Base-by-base conservation (phyloP, 352 stramenopile species). In the Phytophthora macrochlamydospora region DNA sequence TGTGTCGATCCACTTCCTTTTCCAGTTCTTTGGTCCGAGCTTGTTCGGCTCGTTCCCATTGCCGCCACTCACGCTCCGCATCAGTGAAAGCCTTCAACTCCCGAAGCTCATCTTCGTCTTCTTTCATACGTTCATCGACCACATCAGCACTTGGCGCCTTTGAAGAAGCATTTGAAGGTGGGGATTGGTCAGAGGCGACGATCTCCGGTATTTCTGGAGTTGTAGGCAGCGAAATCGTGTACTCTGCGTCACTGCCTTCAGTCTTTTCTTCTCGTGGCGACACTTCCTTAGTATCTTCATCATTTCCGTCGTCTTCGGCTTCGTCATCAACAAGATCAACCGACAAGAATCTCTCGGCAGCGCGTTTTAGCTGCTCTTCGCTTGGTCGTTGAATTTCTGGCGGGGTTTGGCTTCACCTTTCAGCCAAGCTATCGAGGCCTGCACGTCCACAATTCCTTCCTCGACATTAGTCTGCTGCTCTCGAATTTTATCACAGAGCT, bases 51-150 rank as follows among this genome's bases (percentile, higher is more conserved):
- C 64, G 57, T n/a, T 88, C 69, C 79, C 81, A 92, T 45, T 79
- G 54, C 7, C 64, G 56, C 81, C 81, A 92, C 5, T 49, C 52
- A 40, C 73, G 57, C 31, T 87, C 79, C 7, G 55, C 53, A n/a
- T 87, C 72, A 8, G 78, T 81, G 11, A 71, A 79, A 2, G 57
- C 33, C 56, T 84, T 87, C 12, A 89, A 69, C 30, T 69, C 54
- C 1, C 67, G 60, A 32, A 92, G 56, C 50, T 92, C 83, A 0
- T 53, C 59, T 67, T 92, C 83, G 38, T 90, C 81, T 24, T 51
- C 13, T 8, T 56, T 56, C 24, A 84, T 53, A 2, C 64, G 59
- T 5, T 51, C 50, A 14, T 67, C 68, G 31, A 78, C 68, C 4
- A 59, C 46, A 30, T 56, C 30, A 29, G 35, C 14, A 1, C 14